Conservation (phyloP, 2,329 filamentous ascomycete genomes). For the Scedosporium minutisporum region DNA sequence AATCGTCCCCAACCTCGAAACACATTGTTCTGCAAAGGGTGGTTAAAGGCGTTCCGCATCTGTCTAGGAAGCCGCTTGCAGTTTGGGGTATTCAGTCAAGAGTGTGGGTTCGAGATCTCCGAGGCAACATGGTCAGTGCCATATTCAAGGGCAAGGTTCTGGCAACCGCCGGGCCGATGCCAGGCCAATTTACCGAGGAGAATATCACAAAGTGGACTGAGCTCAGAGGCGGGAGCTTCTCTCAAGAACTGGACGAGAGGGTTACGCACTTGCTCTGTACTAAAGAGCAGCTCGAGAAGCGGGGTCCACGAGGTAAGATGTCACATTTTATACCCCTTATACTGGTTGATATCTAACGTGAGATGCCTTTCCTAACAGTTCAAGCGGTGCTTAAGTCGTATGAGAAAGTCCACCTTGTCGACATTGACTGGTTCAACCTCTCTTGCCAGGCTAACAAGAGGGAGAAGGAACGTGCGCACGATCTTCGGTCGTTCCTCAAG, state of each 20-base stretch:
- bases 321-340: background rate
- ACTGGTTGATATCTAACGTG: too few species aligned
- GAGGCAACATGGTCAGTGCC: conserved; percentile 7
- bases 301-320: conserved; percentile 23
- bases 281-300: conserved; percentile 47
- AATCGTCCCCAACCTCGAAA: too few species aligned
- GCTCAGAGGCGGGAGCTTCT: conserved; percentile 50
- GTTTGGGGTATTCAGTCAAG: too few species aligned
- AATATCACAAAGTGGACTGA: conserved; percentile 59
- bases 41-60: background rate
- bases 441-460: conserved; percentile 22
- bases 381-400: conserved; percentile 25
- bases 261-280: conserved; percentile 69
- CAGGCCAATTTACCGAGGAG: conserved; percentile 33
- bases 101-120: background rate
- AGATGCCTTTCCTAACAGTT: conserved; percentile 17
- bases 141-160: conserved; percentile 47
- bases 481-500: conserved; percentile 20
- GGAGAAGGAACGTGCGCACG: conserved; percentile 28
- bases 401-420: conserved; percentile 30
- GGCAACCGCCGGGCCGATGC: conserved; percentile 49
- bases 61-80: background rate
- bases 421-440: conserved; percentile 44
- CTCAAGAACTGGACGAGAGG: conserved; percentile 34
- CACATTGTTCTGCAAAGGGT: too few species aligned